Conservation (phyloP, 352 stramenopile species). For the Globisporangium cylindrosporum region DNA sequence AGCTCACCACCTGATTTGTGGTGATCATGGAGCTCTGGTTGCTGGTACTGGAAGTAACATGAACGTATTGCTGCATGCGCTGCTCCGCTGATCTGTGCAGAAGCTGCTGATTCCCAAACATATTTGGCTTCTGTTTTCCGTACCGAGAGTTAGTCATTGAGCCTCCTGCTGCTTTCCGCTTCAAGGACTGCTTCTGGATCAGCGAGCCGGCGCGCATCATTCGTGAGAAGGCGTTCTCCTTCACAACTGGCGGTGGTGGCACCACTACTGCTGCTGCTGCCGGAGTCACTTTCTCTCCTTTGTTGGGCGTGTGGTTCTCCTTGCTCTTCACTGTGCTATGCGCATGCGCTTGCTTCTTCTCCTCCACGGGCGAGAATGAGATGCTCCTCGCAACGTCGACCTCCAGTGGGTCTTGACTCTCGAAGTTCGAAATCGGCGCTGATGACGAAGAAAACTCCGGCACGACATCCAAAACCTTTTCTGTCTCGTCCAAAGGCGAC, state of each 20-base stretch:
- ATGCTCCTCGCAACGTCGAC: constrained; percentile 50
- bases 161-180: constrained; percentile 40
- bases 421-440: constrained; percentile 20
- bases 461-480: constrained; percentile 23
- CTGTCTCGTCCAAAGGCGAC: constrained; percentile 25
- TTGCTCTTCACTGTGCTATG: constrained; percentile 25
- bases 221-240: constrained; percentile 78
- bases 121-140: constrained; percentile 6
- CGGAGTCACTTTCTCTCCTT: background rate
- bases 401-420: constrained; percentile 53
- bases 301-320: constrained; percentile 32
- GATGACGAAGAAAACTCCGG: constrained; percentile 8
- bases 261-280: constrained; percentile 15
- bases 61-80: constrained; percentile 24
- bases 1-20: background rate
- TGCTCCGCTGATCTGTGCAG: constrained; percentile 6
- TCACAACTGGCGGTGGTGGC: constrained; percentile 7
- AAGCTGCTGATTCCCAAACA: constrained; percentile 3
- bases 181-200: constrained; percentile 51
- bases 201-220: constrained; percentile 74
- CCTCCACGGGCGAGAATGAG: constrained; percentile 46
- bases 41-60: constrained; percentile 1
- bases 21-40: background rate
- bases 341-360: constrained; percentile 22
- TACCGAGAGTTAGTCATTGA: constrained; percentile 1